Conservation (phyloP, 2,329 filamentous ascomycete species). For the Fusarium protoensiforme region DNA sequence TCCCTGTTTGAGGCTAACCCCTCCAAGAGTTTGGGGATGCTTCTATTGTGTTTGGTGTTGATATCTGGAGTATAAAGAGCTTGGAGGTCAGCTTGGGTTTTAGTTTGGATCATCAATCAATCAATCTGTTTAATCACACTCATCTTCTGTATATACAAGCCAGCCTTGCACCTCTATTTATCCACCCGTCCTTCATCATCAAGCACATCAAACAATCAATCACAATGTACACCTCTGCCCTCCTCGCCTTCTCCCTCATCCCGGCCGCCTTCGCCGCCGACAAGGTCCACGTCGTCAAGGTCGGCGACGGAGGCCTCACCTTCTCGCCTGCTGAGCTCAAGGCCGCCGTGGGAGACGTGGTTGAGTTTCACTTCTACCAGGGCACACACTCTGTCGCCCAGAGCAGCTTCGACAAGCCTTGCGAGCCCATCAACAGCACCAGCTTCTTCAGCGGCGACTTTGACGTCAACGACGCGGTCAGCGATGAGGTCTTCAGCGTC, state of each 20-base stretch:
- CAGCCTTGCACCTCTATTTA: not conserved
- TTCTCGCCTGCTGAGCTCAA: constrained; percentile 64
- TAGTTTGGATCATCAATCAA: not conserved
- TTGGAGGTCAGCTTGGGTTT: not conserved
- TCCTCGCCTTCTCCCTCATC: constrained; percentile 23
- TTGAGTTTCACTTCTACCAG: constrained; percentile 58
- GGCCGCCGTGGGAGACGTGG: constrained; percentile 60
- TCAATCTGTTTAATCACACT: not conserved
- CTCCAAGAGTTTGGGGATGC: not conserved
- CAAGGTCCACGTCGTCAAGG: constrained; percentile 36
- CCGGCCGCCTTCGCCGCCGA: constrained; percentile 9
- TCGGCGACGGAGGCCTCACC: constrained; percentile 47
- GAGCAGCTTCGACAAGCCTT: constrained; percentile 69
- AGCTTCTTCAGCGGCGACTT: constrained; percentile 56
- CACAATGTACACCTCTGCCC: constrained; percentile 26
- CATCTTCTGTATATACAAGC: not conserved
- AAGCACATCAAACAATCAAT: constrained; percentile 4
- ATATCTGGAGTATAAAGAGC: constrained; percentile 1
- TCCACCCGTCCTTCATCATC: not conserved
- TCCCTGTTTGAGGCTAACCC: constrained; percentile 30
- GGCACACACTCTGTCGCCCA: constrained; percentile 72
- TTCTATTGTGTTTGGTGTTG: not conserved
- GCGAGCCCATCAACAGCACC: constrained; percentile 61
- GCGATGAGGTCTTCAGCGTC: constrained; percentile 34
- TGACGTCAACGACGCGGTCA: constrained; percentile 17